Evolutionary conservation across 2,329 filamentous ascomycete species (phyloP).

Genomic region (Tolypocladium paradoxum): DNA sequence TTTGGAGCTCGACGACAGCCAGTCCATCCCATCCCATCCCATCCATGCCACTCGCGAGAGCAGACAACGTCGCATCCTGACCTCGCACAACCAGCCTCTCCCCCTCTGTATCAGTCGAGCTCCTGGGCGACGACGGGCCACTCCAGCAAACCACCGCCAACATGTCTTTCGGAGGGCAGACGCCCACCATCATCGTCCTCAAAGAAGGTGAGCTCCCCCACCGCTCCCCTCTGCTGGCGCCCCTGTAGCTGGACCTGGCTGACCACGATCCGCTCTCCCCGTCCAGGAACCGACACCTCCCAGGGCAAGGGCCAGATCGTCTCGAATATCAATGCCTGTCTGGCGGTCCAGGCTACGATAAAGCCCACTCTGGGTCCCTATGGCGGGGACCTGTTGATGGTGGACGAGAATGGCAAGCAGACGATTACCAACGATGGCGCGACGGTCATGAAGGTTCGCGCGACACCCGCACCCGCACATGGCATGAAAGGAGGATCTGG

Average conservation of each 20-base stretch:
- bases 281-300: slow-evolving; percentile 83
- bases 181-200: slow-evolving; percentile 94
- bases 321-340: slow-evolving; percentile 96
- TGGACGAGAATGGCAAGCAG: slow-evolving; percentile 89
- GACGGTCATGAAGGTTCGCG: slow-evolving; percentile 87
- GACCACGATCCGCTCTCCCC: neutral
- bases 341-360: slow-evolving; percentile 91
- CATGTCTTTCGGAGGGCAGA: slow-evolving; percentile 97
- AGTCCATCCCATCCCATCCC: neutral
- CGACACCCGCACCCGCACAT: neutral
- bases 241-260: neutral
- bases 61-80: neutral
- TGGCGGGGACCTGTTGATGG: slow-evolving; percentile 90
- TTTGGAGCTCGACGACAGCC: slow-evolving; percentile 19
- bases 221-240: slow-evolving; percentile 7
- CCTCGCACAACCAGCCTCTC: neutral
- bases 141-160: slow-evolving; percentile 19
- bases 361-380: slow-evolving; percentile 94
- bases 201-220: slow-evolving; percentile 66
- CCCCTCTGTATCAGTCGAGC: neutral
- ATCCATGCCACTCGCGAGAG: neutral
- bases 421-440: slow-evolving; percentile 99
- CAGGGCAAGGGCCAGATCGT: slow-evolving; percentile 95
- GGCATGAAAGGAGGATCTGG: neutral
- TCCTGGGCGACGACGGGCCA: slow-evolving; percentile 19